Conservation (phyloP, 192 early-diverging fungal genomes). For the Entomortierella lignicola region DNA sequence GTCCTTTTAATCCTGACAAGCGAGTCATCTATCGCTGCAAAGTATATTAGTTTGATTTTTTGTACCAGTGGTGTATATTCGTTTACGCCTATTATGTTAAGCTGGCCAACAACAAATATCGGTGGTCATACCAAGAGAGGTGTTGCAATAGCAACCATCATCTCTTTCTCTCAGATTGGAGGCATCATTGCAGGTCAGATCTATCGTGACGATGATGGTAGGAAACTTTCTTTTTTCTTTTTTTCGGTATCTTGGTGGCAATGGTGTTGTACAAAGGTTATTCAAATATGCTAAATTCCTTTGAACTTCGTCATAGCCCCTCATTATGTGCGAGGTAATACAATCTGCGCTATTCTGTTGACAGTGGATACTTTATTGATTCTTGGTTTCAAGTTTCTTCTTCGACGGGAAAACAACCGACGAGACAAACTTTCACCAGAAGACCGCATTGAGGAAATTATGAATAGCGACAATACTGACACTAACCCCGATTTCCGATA, state of each 20-base stretch:
- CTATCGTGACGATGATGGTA: slow-evolving; percentile 68
- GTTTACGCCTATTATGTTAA: slow-evolving; percentile 67
- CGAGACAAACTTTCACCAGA: slow-evolving; percentile 62
- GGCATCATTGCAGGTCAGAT: slow-evolving; percentile 76
- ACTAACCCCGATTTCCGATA: slow-evolving; percentile 12
- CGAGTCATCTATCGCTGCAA: slow-evolving; percentile 20
- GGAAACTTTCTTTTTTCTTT: background rate
- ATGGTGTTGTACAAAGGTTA: too few relatives aligned
- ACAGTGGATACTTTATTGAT: slow-evolving; percentile 58
- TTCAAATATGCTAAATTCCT: background rate
- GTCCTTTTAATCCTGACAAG: slow-evolving; percentile 49
- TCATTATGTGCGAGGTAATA: slow-evolving; percentile 51
- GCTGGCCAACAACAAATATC: slow-evolving; percentile 68
- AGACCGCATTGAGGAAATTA: slow-evolving; percentile 51
- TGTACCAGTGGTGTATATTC: slow-evolving; percentile 57
- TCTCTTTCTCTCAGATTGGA: slow-evolving; percentile 75
- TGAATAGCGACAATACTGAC: slow-evolving; percentile 54
- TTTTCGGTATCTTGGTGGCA: too few relatives aligned
- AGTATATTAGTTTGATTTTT: slow-evolving; percentile 50
- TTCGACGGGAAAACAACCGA: slow-evolving; percentile 70
- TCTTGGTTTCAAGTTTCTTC: slow-evolving; percentile 59
- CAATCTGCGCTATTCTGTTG: slow-evolving; percentile 60
- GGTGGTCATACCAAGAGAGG: slow-evolving; percentile 79
- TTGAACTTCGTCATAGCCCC: background rate
- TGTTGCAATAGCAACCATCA: slow-evolving; percentile 69